Percentiles rank a stretch among this genome's conserved stretches.
Evolutionary conservation across 768 basidiomycete species (phyloP).

Genomic region (Russula foetens): DNA sequence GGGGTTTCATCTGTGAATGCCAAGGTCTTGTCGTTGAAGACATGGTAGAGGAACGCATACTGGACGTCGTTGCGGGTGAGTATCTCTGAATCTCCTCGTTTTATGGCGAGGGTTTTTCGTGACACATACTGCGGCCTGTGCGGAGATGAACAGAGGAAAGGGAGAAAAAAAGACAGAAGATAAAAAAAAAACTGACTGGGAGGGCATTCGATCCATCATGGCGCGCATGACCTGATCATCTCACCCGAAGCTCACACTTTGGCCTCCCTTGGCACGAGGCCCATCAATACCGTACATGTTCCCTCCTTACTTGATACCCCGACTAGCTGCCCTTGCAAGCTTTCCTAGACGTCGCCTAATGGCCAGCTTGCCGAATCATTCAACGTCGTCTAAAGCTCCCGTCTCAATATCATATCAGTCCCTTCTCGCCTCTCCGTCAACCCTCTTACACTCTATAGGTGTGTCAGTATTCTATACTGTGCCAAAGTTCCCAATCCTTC

Average conservation of each 20-base stretch:
- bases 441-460: constrained; percentile 58
- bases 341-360: constrained; percentile 10
- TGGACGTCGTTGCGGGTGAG: constrained; percentile 80
- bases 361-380: not conserved
- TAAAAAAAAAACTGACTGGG: constrained; percentile 14
- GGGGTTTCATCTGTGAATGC: constrained; percentile 66
- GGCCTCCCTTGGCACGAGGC: constrained; percentile 1
- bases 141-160: constrained; percentile 47
- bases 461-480: constrained; percentile 2
- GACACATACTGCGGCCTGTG: constrained; percentile 32
- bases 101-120: constrained; percentile 65
- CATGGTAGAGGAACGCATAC: constrained; percentile 72
- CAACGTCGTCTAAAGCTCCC: constrained; percentile 36
- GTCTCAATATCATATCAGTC: constrained; percentile 57
- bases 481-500: not conserved
- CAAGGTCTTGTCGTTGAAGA: constrained; percentile 60
- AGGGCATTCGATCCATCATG: constrained; percentile 16
- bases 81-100: constrained; percentile 75
- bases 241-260: not conserved
- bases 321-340: constrained; percentile 1
- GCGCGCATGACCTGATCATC: not conserved
- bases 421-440: constrained; percentile 44
- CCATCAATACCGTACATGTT: not conserved
- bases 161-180: constrained; percentile 27
- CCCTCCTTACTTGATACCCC: constrained; percentile 1